These are phyloP conservation scores for Rhodotorula sp. DNA, from an alignment of 1,284 basidiomycete species.

Conservation along the genomic window DNA sequence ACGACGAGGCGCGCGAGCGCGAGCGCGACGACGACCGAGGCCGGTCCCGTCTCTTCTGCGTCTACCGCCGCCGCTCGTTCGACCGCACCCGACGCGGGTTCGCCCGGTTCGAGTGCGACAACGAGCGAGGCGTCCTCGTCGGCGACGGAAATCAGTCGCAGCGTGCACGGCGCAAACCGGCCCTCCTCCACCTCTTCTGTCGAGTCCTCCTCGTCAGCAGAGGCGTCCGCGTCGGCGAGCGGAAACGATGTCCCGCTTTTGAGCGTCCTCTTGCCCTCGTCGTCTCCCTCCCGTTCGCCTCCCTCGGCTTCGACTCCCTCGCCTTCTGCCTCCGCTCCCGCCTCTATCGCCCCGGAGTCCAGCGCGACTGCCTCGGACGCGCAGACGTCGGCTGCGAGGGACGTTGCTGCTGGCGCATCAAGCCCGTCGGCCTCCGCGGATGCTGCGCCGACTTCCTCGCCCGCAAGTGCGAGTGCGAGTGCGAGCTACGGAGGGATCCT, in stretches of 20 bases:
- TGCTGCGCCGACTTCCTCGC: not conserved
- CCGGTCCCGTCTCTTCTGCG: no score
- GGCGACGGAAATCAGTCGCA: no score
- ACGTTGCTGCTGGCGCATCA: not conserved
- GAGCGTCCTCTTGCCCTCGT: not conserved
- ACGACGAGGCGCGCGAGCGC: no score
- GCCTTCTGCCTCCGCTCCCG: not conserved
- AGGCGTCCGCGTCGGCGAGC: no score
- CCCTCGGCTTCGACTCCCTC: not conserved
- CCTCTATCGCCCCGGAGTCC: not conserved
- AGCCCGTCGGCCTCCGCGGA: not conserved
- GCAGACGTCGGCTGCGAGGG: not conserved
- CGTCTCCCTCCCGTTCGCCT: not conserved
- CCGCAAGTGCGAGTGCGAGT: not conserved
- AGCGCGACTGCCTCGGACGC: not conserved
- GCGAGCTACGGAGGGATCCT: constrained; percentile 2
- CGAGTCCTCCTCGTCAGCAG: no score
- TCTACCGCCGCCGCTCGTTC: no score
- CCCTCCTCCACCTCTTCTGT: no score
- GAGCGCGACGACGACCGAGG: no score
- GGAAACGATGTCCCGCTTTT: not conserved
- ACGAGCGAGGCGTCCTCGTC: no score
- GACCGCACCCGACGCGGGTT: no score
- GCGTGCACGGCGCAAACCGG: no score
- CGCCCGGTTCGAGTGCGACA: no score